Base-by-base conservation (phyloP, 106 monocot species). In the Iris macrosiphon region DNA sequence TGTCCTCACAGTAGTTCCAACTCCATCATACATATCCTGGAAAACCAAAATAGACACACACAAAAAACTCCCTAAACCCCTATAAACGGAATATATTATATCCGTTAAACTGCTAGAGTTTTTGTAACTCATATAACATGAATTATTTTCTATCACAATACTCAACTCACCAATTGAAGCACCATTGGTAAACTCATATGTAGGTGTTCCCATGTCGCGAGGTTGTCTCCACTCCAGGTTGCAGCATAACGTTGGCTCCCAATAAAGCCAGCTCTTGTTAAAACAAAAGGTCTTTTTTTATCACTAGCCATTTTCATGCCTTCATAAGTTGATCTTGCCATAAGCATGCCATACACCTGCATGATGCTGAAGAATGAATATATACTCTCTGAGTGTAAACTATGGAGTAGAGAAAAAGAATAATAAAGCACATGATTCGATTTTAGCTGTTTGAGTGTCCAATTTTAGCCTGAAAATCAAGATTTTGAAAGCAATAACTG, bases 221-320 rank as follows among this genome's bases (percentile, higher is more conserved):
- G 58, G 57, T 98, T 98, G 62, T 90, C 90, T 25, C 96, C 96
- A 7, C 86, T 91, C 96, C 96, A 98, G 18, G 96, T 98, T 53
- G 90, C 96, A 78, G 90, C 96, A 83, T 87, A 87, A 5, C 86
- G 86, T 65, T 98, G 96, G 52, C 83, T 90, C 44, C 96, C 96
- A 44, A 98, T 69, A 72, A 87, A 98, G 15, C 96, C 96, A 67
- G 96, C 85, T 73, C 96, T 82, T n/a, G 96, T 98, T 43, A 98
- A 90, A 70, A 98, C 96, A 78, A 98, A 98, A 49, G 96, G 96
- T 10, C 96, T 66, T 55, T 73, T 90, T 9, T 65, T 60, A 20
- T 32, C 53, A 57, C 56, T 63, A 20, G 71, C 77, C 87, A 87
- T 71, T 78, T 64, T 83, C 90, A 98, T 87, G 55, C 96, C 96